Conservation (phyloP, 2,329 filamentous ascomycete genomes). For the Xylaria sp. region DNA sequence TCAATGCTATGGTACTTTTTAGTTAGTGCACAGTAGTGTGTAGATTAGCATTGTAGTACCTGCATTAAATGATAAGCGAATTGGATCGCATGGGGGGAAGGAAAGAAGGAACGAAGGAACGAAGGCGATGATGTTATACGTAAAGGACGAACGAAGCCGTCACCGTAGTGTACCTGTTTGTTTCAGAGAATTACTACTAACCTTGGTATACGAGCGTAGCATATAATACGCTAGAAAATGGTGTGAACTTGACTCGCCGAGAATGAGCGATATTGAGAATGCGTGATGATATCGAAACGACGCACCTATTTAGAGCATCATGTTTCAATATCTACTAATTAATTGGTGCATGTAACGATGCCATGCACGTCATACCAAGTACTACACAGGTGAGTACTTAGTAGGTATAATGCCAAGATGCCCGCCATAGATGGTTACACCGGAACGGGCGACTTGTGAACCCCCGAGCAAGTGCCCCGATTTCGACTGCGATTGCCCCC, state of each 20-base stretch:
- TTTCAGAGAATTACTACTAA: background rate
- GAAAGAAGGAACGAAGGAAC: background rate
- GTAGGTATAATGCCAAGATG: background rate
- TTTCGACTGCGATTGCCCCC: background rate
- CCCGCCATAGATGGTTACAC: background rate
- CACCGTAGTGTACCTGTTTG: background rate
- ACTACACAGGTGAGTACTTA: too few relatives aligned
- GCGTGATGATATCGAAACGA: too few relatives aligned
- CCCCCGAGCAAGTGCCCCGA: background rate
- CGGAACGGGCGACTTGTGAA: background rate
- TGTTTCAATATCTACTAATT: background rate
- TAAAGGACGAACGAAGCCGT: too few relatives aligned
- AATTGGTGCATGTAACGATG: background rate
- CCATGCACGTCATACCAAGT: conserved; percentile 3
- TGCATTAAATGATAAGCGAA: conserved; percentile 12
- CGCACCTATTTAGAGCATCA: too few relatives aligned
- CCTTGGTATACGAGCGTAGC: too few relatives aligned
- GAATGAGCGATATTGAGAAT: too few relatives aligned
- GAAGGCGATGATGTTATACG: too few relatives aligned
- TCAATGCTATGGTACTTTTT: background rate
- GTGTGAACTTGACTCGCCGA: too few relatives aligned
- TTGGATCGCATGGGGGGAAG: background rate
- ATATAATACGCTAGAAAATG: background rate
- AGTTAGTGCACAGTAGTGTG: background rate
- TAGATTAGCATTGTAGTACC: background rate